Evolutionary conservation across 1,284 basidiomycete species (phyloP), one percentile per base, ranked within the genome.

Genomic region (Phenoliferia sp.): DNA sequence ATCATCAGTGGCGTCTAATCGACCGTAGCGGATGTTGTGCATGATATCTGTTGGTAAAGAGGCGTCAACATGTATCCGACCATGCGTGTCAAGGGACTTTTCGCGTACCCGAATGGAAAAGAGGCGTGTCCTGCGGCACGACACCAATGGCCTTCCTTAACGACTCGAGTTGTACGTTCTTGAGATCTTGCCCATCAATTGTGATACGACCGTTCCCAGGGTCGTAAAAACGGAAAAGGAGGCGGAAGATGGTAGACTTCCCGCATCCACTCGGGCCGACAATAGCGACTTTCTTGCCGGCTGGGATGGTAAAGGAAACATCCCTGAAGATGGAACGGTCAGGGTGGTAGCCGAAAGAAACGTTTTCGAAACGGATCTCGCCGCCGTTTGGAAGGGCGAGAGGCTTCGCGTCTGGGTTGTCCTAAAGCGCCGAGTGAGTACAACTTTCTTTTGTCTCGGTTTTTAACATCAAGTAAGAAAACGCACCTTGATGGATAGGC

Each of bases 261-360:
- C 95, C 96, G 76, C 93, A 96, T 12, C 95, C 96, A 0, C 92
- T 94, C 0, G 95, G 94, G 0, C 95, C 95, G 39, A 99, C 95
- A 63, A 99, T 89, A 9, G 94, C 95, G 0, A 95, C 90, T 77
- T 97, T 97, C 80, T 91, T 90, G 2, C 96, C 95, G 0, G 93
- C 94, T 0, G 95, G 95, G 59, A 98, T 88, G 22, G 88, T 88
- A 80, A 99, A 96, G n/a, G 87, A 89, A 12, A 96, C 82, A 76
- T 92, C 82, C 59, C 84, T 84, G 83, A 99, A 94, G 77, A 99
- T 98, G 2, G 90, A 91, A 1, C 95, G 88, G 60, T 88, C 86
- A 9, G 89, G 87, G 77, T 95, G 90, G 79, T 99, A 99, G 0
- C 85, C 90, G 76, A 99, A 98, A 56, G 84, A 85, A 72, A 99